These are phyloP conservation scores for Colletotrichum sp. DNA, from an alignment of 2,329 filamentous ascomycete species.

Conservation along the genomic window DNA sequence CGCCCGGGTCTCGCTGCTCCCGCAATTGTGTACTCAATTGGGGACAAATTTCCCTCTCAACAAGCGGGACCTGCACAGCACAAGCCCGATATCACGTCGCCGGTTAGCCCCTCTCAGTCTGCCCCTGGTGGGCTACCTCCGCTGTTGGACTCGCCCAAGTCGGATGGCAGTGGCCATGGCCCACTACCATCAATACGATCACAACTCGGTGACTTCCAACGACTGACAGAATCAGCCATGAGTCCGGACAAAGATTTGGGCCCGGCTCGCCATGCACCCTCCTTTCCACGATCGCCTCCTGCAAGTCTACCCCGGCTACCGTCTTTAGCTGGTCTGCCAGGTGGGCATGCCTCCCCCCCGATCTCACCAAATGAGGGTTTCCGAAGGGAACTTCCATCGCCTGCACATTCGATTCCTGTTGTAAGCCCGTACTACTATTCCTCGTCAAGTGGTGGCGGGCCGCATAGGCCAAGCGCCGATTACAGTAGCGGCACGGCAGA, in stretches of 20 bases:
- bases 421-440: slow-evolving; percentile 43
- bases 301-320: slow-evolving; percentile 32
- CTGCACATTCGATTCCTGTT: slow-evolving; percentile 41
- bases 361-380: slow-evolving; percentile 54
- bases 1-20: slow-evolving; percentile 16
- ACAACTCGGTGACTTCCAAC: slow-evolving; percentile 38
- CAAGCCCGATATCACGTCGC: slow-evolving; percentile 5
- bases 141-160: slow-evolving; percentile 37
- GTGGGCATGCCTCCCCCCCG: slow-evolving; percentile 43
- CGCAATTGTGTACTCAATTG: slow-evolving; percentile 3
- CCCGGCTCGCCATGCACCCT: slow-evolving; percentile 25
- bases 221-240: slow-evolving; percentile 30
- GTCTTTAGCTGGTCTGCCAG: slow-evolving; percentile 24
- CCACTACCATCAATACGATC: slow-evolving; percentile 42
- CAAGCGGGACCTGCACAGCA: background rate
- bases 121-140: slow-evolving; percentile 36
- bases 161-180: slow-evolving; percentile 36
- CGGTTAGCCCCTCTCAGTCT: slow-evolving; percentile 11
- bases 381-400: slow-evolving; percentile 50
- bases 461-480: slow-evolving; percentile 42
- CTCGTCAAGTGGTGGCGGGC: slow-evolving; percentile 30
- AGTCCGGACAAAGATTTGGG: slow-evolving; percentile 35
- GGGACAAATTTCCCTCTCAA: slow-evolving; percentile 3
- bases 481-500: slow-evolving; percentile 50
- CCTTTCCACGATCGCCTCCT: slow-evolving; percentile 40